phyloP scores from a whole-genome alignment of 139 green algal genomes.

The Edaphochlamys debaryana region DNA sequence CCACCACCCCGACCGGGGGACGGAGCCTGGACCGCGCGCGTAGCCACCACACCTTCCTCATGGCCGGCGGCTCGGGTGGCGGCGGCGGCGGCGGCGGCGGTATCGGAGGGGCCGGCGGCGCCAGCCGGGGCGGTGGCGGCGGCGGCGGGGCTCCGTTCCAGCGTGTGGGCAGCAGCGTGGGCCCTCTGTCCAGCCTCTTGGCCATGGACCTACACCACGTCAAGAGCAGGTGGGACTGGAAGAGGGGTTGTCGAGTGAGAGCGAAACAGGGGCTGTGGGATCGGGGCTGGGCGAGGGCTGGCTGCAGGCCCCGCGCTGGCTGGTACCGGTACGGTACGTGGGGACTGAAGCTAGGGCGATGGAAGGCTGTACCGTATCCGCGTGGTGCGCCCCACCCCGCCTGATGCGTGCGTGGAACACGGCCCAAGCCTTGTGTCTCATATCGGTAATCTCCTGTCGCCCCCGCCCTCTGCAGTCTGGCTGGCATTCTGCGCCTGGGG shows the following conservation, averaged over 20 bases:
- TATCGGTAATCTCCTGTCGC: background rate
- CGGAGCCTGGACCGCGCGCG: background rate
- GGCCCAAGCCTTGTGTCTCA: background rate
- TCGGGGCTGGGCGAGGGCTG: no score
- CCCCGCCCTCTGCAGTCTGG: background rate
- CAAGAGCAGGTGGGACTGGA: slow-evolving; percentile 14
- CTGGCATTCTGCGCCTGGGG: slow-evolving; percentile 16
- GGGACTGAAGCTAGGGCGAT: no score
- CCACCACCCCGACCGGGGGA: no score
- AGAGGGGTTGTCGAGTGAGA: background rate
- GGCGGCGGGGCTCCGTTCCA: background rate
- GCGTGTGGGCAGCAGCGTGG: background rate
- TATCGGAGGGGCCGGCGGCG: background rate
- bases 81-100: background rate
- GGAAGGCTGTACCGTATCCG: background rate
- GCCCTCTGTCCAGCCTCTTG: background rate
- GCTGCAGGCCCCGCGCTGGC: no score
- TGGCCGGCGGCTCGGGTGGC: background rate
- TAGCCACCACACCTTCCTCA: slow-evolving; percentile 8
- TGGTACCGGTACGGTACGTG: no score
- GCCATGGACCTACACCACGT: slow-evolving; percentile 3
- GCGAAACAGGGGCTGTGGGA: background rate
- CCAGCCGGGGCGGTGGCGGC: no score
- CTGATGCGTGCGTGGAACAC: no score
- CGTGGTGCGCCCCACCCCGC: background rate